Percentiles rank a stretch among this genome's conserved stretches.
Evolutionary conservation across 192 early-diverging fungal genomes (phyloP).

Genomic region (Coemansia sp.): DNA sequence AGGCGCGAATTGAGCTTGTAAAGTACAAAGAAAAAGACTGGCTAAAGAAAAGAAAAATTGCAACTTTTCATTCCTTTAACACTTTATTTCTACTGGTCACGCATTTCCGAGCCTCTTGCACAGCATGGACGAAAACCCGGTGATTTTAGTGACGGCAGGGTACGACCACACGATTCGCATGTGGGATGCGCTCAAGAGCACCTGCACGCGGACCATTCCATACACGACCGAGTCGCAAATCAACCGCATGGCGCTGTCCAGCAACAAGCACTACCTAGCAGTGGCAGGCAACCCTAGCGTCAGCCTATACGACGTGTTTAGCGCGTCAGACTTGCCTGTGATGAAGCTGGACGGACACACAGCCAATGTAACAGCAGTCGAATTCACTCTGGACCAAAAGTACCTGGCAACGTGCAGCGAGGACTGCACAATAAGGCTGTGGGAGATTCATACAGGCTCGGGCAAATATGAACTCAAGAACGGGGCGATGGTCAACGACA

Average conservation of each 20-base stretch:
- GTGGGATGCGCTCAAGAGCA: slow-evolving; percentile 58
- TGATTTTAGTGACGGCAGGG: slow-evolving; percentile 50
- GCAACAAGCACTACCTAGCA: slow-evolving; percentile 51
- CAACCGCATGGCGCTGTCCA: slow-evolving; percentile 56
- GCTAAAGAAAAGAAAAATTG: slow-evolving; percentile 3
- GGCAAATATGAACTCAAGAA: slow-evolving; percentile 47
- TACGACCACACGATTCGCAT: slow-evolving; percentile 57
- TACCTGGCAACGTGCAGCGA: slow-evolving; percentile 54
- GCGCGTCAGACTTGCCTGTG: slow-evolving; percentile 42
- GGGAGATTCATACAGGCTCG: slow-evolving; percentile 49
- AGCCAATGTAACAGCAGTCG: slow-evolving; percentile 51
- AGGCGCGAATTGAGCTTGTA: not conserved
- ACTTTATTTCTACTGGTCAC: not conserved
- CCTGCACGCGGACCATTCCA: slow-evolving; percentile 51
- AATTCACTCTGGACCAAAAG: slow-evolving; percentile 53
- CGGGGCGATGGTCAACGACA: slow-evolving; percentile 46
- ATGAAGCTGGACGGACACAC: slow-evolving; percentile 52
- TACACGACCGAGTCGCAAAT: slow-evolving; percentile 54
- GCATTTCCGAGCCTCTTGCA: not conserved
- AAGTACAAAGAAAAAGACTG: slow-evolving; percentile 11
- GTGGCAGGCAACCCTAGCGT: slow-evolving; percentile 53
- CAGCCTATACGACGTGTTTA: slow-evolving; percentile 54
- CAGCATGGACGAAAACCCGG: slow-evolving; percentile 47
- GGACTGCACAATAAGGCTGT: slow-evolving; percentile 51
- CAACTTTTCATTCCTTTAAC: not conserved